A percentile compares a stretch with the other conserved stretches of the same genome.
These are phyloP conservation scores for Aspergillus sclerotioniger DNA, from an alignment of 495 filamentous ascomycete species.

Conservation along the genomic window DNA sequence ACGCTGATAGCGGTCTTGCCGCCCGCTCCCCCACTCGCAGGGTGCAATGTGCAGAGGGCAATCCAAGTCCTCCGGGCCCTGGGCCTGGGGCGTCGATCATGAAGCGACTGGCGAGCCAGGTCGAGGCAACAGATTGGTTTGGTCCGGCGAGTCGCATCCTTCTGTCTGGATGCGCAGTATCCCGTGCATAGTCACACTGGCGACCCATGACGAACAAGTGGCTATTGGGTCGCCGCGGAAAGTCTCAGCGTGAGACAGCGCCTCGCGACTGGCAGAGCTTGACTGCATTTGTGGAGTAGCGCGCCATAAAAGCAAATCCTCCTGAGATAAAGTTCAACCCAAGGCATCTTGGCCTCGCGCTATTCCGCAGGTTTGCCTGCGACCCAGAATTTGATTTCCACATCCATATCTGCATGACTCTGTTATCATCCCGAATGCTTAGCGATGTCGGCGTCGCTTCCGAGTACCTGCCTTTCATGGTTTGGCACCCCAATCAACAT, in stretches of 20 bases:
- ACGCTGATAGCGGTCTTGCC: not conserved
- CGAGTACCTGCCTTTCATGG: conserved; percentile 1
- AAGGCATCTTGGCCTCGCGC: conserved; percentile 1
- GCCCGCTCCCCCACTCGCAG: not conserved
- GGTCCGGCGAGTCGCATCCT: not conserved
- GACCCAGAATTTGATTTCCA: not conserved
- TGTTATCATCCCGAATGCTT: not conserved
- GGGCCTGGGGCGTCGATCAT: not conserved
- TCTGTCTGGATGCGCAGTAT: conserved; percentile 7
- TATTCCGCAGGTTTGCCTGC: conserved; percentile 2
- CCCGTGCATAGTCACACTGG: conserved; percentile 13
- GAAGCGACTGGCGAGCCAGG: not conserved
- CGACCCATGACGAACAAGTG: conserved; percentile 1
- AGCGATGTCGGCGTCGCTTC: conserved; percentile 5
- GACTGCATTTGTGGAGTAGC: conserved; percentile 6
- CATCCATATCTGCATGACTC: not conserved
- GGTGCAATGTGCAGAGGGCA: conserved; percentile 1
- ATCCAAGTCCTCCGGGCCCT: not conserved
- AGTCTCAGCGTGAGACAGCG: not conserved
- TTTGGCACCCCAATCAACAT: not conserved
- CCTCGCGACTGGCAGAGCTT: not conserved
- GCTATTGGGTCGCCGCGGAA: not conserved
- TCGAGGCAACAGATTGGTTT: not conserved
- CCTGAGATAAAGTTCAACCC: conserved; percentile 8
- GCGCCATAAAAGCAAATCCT: not conserved